These are phyloP conservation scores for Solanum paucissectum DNA, from an alignment of 257 asterid genomes.

Conservation along the genomic window DNA sequence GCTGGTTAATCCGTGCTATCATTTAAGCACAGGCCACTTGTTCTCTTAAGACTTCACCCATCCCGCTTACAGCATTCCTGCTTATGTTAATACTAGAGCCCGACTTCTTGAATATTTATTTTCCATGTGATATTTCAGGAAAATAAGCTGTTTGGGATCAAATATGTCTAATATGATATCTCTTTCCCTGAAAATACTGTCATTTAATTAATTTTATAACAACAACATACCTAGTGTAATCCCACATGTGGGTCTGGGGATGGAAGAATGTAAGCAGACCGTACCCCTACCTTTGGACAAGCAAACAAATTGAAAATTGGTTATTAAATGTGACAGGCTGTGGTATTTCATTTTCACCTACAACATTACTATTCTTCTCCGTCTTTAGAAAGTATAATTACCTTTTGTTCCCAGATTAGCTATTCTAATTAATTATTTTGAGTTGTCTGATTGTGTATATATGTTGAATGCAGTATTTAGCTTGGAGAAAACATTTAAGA, in stretches of 20 bases:
- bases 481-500: constrained; percentile 90
- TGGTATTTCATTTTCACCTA: neutral
- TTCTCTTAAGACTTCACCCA: neutral
- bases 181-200: neutral
- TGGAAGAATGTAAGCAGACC: neutral
- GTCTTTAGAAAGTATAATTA: neutral
- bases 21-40: neutral
- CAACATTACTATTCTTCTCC: neutral
- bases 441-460: constrained; percentile 1
- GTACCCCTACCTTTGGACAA: neutral
- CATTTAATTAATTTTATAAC: neutral
- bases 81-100: neutral
- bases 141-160: neutral
- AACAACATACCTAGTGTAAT: neutral
- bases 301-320: neutral
- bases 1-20: neutral
- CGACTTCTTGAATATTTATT: neutral
- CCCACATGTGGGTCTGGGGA: neutral
- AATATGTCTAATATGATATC: neutral
- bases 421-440: neutral
- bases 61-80: neutral
- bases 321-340: neutral
- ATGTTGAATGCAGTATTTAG: constrained; percentile 57
- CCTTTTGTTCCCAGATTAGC: neutral
- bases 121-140: neutral